These are phyloP conservation scores for Alternaria triticina DNA, from an alignment of 2,329 filamentous ascomycete genomes.

Conservation along the genomic window DNA sequence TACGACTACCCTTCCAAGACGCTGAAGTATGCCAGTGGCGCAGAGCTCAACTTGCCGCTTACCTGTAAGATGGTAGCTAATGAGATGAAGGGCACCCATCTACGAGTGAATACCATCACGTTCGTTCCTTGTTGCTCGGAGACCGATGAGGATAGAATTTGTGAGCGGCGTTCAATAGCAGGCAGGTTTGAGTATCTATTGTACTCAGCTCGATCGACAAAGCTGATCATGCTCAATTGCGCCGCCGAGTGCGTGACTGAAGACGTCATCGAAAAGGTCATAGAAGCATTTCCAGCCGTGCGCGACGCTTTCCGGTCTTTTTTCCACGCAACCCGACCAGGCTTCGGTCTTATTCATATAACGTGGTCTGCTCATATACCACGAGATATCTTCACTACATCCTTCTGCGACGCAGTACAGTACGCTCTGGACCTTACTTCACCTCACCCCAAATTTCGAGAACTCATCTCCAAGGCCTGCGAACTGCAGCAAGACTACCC, in stretches of 20 bases:
- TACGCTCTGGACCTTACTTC: no score
- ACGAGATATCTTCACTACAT: no score
- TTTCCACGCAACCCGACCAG: no score
- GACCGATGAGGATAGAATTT: not conserved
- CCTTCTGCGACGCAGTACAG: no score
- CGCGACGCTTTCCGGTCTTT: no score
- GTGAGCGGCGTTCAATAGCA: accelerated
- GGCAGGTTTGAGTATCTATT: not conserved
- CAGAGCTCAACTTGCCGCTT: accelerated
- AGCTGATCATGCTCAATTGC: not conserved
- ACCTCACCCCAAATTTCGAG: no score
- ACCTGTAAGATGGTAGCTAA: not conserved
- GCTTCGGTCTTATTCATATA: no score
- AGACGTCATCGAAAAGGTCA: no score
- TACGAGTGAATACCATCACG: not conserved
- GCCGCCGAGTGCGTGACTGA: not conserved
- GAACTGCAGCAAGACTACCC: no score
- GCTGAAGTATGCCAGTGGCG: not conserved
- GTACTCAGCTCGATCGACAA: accelerated
- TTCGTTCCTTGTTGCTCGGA: not conserved
- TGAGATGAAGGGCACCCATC: not conserved
- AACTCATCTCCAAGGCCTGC: no score
- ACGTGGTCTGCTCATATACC: no score
- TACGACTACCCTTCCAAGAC: not conserved
- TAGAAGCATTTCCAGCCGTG: no score